phyloP scores from a whole-genome alignment of 257 asterid species.

The Solanum verrucosum region DNA sequence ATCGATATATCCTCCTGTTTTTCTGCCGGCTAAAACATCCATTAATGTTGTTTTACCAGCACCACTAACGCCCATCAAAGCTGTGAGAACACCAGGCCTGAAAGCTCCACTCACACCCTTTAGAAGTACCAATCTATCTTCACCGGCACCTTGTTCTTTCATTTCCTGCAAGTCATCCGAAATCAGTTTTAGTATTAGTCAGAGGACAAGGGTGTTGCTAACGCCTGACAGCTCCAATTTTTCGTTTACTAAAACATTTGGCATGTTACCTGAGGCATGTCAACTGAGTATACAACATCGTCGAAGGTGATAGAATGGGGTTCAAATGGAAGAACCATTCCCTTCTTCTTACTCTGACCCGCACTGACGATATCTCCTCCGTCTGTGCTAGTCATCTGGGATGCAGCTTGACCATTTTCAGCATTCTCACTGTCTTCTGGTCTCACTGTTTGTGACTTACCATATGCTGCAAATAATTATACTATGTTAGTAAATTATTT shows the following conservation, averaged over 20 bases:
- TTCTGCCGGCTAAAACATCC: constrained; percentile 70
- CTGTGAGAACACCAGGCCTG: constrained; percentile 56
- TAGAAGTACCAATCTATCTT: constrained; percentile 44
- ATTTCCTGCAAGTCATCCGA: constrained; percentile 39
- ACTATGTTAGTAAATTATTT: not conserved
- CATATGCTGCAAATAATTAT: constrained; percentile 35
- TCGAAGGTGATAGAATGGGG: constrained; percentile 87
- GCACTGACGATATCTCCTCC: constrained; percentile 20
- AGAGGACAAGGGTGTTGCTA: not conserved
- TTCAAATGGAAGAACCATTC: constrained; percentile 92
- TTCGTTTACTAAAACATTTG: not conserved
- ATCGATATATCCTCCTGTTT: constrained; percentile 55
- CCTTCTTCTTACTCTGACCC: constrained; percentile 26
- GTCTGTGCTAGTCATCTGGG: not conserved
- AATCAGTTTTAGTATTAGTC: not conserved
- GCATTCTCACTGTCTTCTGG: constrained; percentile 21
- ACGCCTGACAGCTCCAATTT: not conserved
- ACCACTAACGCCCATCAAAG: constrained; percentile 72
- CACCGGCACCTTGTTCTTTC: constrained; percentile 41
- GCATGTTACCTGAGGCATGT: constrained; percentile 70
- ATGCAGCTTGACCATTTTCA: not conserved
- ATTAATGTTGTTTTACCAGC: constrained; percentile 73
- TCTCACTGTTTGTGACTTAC: constrained; percentile 30
- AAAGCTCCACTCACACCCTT: constrained; percentile 61
- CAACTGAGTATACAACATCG: constrained; percentile 65